These are phyloP conservation scores for Rosa hybrid DNA, from an alignment of 331 rosid genomes.

Conservation along the genomic window DNA sequence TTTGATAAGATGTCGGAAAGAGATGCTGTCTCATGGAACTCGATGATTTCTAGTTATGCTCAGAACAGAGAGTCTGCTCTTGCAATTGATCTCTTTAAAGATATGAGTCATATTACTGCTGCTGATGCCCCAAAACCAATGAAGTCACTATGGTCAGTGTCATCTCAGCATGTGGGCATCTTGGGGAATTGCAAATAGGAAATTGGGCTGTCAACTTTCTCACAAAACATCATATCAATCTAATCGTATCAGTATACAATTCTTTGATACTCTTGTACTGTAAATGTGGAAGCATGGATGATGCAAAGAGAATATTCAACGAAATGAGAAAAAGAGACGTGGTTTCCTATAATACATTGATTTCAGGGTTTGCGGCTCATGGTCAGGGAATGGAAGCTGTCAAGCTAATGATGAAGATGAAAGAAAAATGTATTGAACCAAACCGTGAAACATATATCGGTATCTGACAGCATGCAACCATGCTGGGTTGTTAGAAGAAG, in stretches of 20 bases:
- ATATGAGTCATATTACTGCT: conserved; percentile 49
- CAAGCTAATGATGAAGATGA: conserved; percentile 46
- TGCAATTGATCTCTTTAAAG: conserved; percentile 57
- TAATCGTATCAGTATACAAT: conserved; percentile 53
- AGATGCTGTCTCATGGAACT: conserved; percentile 63
- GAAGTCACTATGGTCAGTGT: conserved; percentile 70
- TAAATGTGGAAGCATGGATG: conserved; percentile 50
- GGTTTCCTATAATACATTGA: conserved; percentile 58
- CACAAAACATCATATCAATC: conserved; percentile 40
- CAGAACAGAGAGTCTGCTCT: conserved; percentile 58
- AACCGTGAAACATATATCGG: conserved; percentile 56
- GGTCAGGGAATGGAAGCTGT: conserved; percentile 62
- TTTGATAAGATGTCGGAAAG: conserved; percentile 62
- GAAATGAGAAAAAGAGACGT: conserved; percentile 50
- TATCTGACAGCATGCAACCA: conserved; percentile 63
- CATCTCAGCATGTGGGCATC: conserved; percentile 73
- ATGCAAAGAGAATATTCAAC: conserved; percentile 30
- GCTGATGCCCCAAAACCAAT: conserved; percentile 41
- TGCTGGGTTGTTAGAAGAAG: conserved; percentile 60
- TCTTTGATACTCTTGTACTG: conserved; percentile 65
- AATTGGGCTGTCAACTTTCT: conserved; percentile 53
- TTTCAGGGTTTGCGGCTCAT: conserved; percentile 64
- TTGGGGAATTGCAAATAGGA: conserved; percentile 56
- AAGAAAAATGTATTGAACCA: conserved; percentile 49
- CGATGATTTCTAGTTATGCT: conserved; percentile 63